Base-by-base conservation (phyloP, 2,329 filamentous ascomycete genomes). In the Clonostachys solani region DNA sequence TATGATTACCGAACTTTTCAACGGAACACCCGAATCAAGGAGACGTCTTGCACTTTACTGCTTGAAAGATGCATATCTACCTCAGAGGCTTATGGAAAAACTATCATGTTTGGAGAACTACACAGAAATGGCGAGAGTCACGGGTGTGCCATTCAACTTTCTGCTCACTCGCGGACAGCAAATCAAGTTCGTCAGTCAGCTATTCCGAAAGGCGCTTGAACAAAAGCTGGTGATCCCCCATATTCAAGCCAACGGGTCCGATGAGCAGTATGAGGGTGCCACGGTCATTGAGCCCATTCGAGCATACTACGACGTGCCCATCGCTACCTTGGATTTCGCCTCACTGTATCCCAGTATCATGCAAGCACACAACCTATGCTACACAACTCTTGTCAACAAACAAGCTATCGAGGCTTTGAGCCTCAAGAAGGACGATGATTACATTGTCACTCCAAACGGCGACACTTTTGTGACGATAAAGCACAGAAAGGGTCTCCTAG, bases 41-140 rank as follows among this genome's bases (percentile, higher is more conserved):
- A 83, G 95, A 58, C 85, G 94, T 68, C 72, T 99, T 43, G 94
- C 94, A 1, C 81, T 99, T 1, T 99, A 99, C 72, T 99, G 94
- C 69, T 69, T 99, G 54, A 99, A 99, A 68, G 95, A 99, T 71
- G 94, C 94, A 0, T 99, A 96, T 59, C 76, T 99, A 5, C 94
- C 94, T 2, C 92, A 97, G 61, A 76, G 95, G 50, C 69, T 99
- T 45, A 92, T 99, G 84, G 94, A 99, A 62, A 99, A 99, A 66
- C 76, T 99, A 23, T 97, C 95, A 62, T 97, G 94, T 68, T 75
- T 99, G n/a, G 88, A 96, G 68, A 99, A 99, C 64, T 97, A 97
- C 61, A 97, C 94, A 0, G 94, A 99, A 70, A 99, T 99, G 94
- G 92, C 94, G 49, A 94, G 94, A 81, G 94, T 99, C 68, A 99